These are phyloP conservation scores for Syzygium aqueum DNA, from an alignment of 345 rosid genomes.

Conservation along the genomic window DNA sequence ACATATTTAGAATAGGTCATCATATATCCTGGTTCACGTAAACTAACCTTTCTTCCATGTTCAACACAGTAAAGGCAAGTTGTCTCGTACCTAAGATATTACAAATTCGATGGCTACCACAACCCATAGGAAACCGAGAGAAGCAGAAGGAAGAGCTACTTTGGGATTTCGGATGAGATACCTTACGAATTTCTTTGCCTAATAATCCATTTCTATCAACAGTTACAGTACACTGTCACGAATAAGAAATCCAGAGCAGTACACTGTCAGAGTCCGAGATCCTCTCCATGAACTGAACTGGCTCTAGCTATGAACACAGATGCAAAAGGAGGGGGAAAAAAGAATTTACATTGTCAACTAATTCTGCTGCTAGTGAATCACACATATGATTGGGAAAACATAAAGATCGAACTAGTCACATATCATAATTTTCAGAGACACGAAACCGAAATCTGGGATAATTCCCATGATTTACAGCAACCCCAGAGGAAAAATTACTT, in stretches of 20 bases:
- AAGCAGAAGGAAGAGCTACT: not conserved
- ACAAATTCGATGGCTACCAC: not conserved
- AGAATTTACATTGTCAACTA: not conserved
- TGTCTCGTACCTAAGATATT: not conserved
- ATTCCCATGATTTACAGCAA: not conserved
- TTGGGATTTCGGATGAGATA: not conserved
- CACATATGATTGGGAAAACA: not conserved
- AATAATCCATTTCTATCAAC: not conserved
- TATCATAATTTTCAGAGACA: not conserved
- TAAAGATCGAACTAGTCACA: not conserved
- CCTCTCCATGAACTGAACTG: not conserved
- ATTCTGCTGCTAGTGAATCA: not conserved
- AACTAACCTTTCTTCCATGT: not conserved
- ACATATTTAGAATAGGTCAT: not conserved
- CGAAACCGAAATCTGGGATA: not conserved
- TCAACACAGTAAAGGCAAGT: not conserved
- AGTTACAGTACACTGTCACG: not conserved
- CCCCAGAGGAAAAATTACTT: not conserved
- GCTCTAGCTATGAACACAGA: not conserved
- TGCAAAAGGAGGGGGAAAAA: not conserved
- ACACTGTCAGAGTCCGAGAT: not conserved
- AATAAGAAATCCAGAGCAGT: not conserved
- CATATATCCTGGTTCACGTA: not conserved
- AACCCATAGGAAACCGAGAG: not conserved
- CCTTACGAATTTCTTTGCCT: conserved; percentile 4